phyloP scores from a whole-genome alignment of 768 basidiomycete species.

The Tulasnella sp. region DNA sequence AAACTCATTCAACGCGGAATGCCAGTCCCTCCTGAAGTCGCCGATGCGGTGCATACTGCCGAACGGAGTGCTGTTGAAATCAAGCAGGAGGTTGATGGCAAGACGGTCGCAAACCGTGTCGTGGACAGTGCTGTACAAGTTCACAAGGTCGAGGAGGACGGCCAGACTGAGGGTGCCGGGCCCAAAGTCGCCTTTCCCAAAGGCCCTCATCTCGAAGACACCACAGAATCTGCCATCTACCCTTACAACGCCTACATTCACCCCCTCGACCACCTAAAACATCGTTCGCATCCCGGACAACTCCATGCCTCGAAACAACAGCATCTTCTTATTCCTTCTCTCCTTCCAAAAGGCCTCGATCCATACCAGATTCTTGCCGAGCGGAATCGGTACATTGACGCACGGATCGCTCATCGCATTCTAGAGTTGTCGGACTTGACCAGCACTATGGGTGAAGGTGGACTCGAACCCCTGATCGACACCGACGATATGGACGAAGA shows the following conservation, averaged over 20 bases:
- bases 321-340: conserved; percentile 73
- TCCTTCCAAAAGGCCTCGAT: conserved; percentile 89
- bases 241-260: conserved; percentile 87
- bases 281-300: conserved; percentile 51
- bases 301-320: conserved; percentile 63
- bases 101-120: conserved; percentile 41
- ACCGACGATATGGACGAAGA: conserved; percentile 34
- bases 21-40: conserved; percentile 60
- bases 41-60: conserved; percentile 59
- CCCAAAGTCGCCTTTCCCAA: conserved; percentile 38
- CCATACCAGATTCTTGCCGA: conserved; percentile 87
- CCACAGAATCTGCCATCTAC: conserved; percentile 71
- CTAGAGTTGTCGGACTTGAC: conserved; percentile 75
- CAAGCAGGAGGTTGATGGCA: conserved; percentile 43
- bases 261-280: conserved; percentile 49
- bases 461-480: conserved; percentile 45
- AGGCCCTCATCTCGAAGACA: conserved; percentile 69
- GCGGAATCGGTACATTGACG: conserved; percentile 83
- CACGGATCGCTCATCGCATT: conserved; percentile 80
- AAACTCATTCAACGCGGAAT: conserved; percentile 58
- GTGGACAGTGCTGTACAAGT: conserved; percentile 70
- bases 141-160: conserved; percentile 42
- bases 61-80: conserved; percentile 49
- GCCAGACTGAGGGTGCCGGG: conserved; percentile 5
- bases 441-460: conserved; percentile 71